phyloP scores from a whole-genome alignment of 2,329 filamentous ascomycete genomes.

The Botrytis byssoidea region DNA sequence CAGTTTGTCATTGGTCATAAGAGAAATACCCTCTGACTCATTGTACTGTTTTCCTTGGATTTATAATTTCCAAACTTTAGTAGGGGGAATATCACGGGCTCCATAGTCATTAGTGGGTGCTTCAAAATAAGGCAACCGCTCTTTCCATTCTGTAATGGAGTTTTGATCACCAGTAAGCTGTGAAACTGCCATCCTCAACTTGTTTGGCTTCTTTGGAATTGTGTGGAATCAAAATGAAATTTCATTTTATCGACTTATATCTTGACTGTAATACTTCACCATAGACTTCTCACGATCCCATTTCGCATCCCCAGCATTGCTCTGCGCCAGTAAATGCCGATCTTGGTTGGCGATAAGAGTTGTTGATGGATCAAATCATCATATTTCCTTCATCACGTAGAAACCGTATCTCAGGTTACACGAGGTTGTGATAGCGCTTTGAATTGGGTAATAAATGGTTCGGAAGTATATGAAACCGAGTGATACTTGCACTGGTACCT shows the following conservation, averaged over 20 bases:
- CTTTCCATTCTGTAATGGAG: background rate
- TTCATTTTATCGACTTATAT: background rate
- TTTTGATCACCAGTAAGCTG: background rate
- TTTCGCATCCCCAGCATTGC: background rate
- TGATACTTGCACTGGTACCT: background rate
- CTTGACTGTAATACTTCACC: background rate
- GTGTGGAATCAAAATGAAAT: background rate
- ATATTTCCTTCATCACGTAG: background rate
- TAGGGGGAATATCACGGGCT: too few relatives aligned
- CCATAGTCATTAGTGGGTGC: background rate
- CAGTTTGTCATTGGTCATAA: background rate
- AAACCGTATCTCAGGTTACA: background rate
- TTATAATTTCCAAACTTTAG: background rate
- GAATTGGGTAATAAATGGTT: background rate
- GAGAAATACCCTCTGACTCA: background rate
- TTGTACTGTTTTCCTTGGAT: background rate
- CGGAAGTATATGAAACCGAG: background rate
- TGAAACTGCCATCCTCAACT: background rate
- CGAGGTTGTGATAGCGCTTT: fast-evolving
- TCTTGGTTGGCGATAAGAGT: background rate
- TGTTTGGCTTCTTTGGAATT: background rate
- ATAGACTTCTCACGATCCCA: background rate
- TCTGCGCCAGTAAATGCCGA: too few relatives aligned
- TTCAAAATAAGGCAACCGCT: background rate
- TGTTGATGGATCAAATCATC: background rate